Evolutionary conservation across 2,329 filamentous ascomycete species (phyloP).

Genomic region (Talaromyces sp.): DNA sequence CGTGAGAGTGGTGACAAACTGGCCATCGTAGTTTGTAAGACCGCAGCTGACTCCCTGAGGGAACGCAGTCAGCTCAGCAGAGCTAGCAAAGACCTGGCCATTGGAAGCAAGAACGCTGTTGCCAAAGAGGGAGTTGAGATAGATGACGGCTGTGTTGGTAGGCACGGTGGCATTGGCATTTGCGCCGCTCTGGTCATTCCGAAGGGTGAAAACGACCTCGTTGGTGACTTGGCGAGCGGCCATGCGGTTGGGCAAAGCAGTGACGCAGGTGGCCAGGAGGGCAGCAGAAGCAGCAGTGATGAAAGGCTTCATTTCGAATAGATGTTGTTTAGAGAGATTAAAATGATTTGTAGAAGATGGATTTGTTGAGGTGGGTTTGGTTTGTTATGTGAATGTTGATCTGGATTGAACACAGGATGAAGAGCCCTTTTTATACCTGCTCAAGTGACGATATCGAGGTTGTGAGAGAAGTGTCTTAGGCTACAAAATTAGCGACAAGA

Average conservation of each 20-base stretch:
- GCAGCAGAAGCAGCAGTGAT: neutral
- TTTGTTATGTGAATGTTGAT: neutral
- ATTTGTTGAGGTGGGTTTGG: neutral
- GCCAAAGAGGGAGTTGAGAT: neutral
- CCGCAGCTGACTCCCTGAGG: conserved; percentile 2
- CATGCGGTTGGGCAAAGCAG: neutral
- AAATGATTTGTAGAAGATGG: neutral
- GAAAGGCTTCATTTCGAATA: conserved; percentile 8
- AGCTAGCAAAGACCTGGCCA: neutral
- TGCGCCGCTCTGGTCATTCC: conserved; percentile 3
- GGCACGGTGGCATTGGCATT: conserved; percentile 1
- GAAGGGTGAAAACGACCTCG: conserved; percentile 5
- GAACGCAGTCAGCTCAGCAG: conserved; percentile 3
- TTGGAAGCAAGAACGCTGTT: neutral
- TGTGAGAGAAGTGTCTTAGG: neutral
- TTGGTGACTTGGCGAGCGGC: neutral
- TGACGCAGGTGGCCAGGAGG: conserved; percentile 4
- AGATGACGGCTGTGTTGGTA: neutral
- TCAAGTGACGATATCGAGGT: neutral
- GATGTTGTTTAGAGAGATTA: neutral
- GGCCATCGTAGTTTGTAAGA: neutral
- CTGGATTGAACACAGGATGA: neutral
- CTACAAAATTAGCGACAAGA: neutral
- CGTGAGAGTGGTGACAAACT: neutral
- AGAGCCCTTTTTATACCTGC: neutral